Percentiles rank a stretch among this genome's conserved stretches.
These are phyloP conservation scores for Bombardia bombarda DNA, from an alignment of 495 filamentous ascomycete genomes.

Conservation along the genomic window DNA sequence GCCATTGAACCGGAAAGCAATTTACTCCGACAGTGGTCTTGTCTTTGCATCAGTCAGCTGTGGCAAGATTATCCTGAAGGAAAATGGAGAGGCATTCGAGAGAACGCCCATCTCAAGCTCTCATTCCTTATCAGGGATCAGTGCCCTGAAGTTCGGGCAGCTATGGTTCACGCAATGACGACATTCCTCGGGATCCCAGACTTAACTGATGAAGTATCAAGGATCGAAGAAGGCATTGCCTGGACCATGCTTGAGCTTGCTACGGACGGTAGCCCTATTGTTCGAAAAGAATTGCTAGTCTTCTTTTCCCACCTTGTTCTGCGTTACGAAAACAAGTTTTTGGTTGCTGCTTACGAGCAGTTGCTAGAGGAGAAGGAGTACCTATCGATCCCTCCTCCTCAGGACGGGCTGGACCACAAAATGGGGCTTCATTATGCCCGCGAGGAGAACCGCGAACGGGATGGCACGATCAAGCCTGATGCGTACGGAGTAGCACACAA, in stretches of 20 bases:
- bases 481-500: conserved; percentile 63
- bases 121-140: conserved; percentile 76
- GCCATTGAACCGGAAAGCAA: conserved; percentile 80
- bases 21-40: conserved; percentile 89
- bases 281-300: conserved; percentile 84
- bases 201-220: conserved; percentile 80
- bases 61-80: conserved; percentile 87
- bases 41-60: conserved; percentile 89
- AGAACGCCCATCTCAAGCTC: conserved; percentile 68
- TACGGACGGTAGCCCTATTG: conserved; percentile 84
- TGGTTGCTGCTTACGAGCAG: conserved; percentile 88
- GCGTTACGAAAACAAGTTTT: conserved; percentile 84
- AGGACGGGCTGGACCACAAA: conserved; percentile 48
- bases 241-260: conserved; percentile 79
- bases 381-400: conserved; percentile 37
- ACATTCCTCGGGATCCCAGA: conserved; percentile 92
- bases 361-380: conserved; percentile 75
- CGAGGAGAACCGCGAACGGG: conserved; percentile 38
- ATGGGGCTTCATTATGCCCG: conserved; percentile 48
- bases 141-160: conserved; percentile 89
- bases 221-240: conserved; percentile 82
- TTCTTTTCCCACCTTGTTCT: conserved; percentile 90
- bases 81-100: conserved; percentile 87
- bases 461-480: conserved; percentile 40
- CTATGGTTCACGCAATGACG: conserved; percentile 86